Evolutionary conservation across 148 eudicot genomes (phyloP).

Genomic region (Rhododendron vialii): DNA sequence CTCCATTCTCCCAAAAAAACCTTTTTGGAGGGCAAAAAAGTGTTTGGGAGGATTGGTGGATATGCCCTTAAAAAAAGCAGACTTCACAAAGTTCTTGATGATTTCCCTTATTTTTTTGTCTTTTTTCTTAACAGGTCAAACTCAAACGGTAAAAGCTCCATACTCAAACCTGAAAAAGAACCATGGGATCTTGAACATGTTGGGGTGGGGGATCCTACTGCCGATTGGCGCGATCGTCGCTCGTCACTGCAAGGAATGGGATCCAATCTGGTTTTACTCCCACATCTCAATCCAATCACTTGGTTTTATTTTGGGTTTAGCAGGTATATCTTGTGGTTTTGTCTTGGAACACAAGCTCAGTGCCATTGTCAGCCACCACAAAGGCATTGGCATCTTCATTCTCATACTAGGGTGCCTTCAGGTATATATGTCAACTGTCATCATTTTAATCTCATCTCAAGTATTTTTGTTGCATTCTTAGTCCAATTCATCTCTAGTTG

Average conservation of each 20-base stretch:
- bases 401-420: constrained; percentile 65
- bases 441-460: not conserved
- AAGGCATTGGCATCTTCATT: constrained; percentile 53
- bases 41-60: too few species aligned
- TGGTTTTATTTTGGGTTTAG: constrained; percentile 56
- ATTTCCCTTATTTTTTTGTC: not conserved
- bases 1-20: too few species aligned
- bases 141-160: constrained; percentile 28
- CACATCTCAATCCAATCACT: constrained; percentile 51
- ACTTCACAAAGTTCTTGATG: not conserved
- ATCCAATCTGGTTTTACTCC: constrained; percentile 81
- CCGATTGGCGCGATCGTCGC: constrained; percentile 71
- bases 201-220: constrained; percentile 81
- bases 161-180: constrained; percentile 36
- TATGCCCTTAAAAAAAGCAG: not conserved
- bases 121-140: constrained; percentile 42
- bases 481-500: not conserved
- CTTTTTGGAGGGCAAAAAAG: too few species aligned
- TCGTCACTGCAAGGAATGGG: constrained; percentile 57
- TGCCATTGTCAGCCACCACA: constrained; percentile 42
- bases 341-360: constrained; percentile 40
- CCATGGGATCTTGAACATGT: constrained; percentile 72
- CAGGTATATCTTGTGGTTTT: constrained; percentile 60
- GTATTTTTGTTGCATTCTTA: not conserved
- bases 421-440: constrained; percentile 24